Evolutionary conservation across 305 asterid species (phyloP), one percentile per base, ranked within the genome.

Genomic region (Fraxinus nigra): DNA sequence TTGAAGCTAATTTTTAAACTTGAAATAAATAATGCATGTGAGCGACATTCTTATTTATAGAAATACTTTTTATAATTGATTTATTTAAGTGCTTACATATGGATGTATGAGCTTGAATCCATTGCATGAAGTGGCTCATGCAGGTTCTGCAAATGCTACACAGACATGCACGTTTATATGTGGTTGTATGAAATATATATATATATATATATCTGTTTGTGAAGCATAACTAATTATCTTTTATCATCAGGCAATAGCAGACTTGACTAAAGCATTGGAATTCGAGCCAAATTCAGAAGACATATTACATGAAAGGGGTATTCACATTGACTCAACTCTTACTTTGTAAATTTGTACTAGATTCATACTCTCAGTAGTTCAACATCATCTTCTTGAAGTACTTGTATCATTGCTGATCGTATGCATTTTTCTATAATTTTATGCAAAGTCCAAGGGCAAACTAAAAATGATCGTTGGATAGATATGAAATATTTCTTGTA

Each of bases 251-350:
- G 99, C 98, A 85, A 93, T 97, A 87, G 85, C 92, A 37, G 99
- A 97, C 89, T 86, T 97, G 94, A 93, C 98, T 30, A 95, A 94
- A 90, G 97, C 98, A 69, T 87, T 97, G 90, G 98, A 94, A 84
- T 92, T 92, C 84, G 99, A 94, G 87, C 92, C 97, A 81, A 86
- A 93, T 82, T 87, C 95, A 3, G 87, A 91, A 20, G 99, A 94
- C 83, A 85, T 97, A 84, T 87, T 94, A 87, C 99, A 97, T 88
- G 99, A 97, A 89, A 92, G 98, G 85, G 99, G 99, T 97, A 89
- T 63, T 72, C 80, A 37, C 82, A 34, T 72, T n/a, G 34, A 75
- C 83, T 83, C 61, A 65, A 46, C 73, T 73, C 78, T 72, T 63
- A 28, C 78, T 6, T 22, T 5, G 73, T 24, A 46, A 59, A 78